phyloP scores from a whole-genome alignment of 225 moss, liverwort and hornwort genomes.

The Straminergon stramineum region DNA sequence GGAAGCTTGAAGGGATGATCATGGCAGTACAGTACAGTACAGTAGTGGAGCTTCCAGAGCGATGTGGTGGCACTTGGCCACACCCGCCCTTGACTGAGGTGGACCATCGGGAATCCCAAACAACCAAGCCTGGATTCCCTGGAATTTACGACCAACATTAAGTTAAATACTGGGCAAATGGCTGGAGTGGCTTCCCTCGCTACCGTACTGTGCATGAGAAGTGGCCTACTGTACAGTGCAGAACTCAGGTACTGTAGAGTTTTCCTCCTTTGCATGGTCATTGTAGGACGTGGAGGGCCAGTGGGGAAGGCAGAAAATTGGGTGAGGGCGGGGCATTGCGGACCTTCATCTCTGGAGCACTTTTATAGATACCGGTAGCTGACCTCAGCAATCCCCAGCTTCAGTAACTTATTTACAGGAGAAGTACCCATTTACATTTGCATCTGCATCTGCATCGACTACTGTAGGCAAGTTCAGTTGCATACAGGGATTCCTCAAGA shows the following conservation, averaged over 20 bases:
- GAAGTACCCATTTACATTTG: neutral
- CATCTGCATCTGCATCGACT: accelerated
- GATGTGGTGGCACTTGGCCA: too few relatives aligned
- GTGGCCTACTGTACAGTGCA: too few relatives aligned
- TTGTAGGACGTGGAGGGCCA: neutral
- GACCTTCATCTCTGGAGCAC: neutral
- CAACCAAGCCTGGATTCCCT: too few relatives aligned
- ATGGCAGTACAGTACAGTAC: too few relatives aligned
- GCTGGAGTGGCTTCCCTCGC: neutral
- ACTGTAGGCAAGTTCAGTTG: neutral
- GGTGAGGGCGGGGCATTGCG: neutral
- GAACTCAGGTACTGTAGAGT: neutral
- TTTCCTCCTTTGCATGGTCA: neutral
- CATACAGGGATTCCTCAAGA: neutral
- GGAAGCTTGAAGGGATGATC: too few relatives aligned
- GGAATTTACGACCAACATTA: neutral
- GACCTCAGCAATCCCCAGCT: neutral
- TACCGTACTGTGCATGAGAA: neutral
- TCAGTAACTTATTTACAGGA: neutral
- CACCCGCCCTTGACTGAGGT: too few relatives aligned
- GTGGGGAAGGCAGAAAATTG: neutral
- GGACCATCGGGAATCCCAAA: too few relatives aligned
- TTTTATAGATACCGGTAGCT: neutral
- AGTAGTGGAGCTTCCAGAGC: too few relatives aligned
- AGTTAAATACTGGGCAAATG: too few relatives aligned